These are phyloP conservation scores for Dryas octopetala DNA, from an alignment of 306 rosid genomes.

Conservation along the genomic window DNA sequence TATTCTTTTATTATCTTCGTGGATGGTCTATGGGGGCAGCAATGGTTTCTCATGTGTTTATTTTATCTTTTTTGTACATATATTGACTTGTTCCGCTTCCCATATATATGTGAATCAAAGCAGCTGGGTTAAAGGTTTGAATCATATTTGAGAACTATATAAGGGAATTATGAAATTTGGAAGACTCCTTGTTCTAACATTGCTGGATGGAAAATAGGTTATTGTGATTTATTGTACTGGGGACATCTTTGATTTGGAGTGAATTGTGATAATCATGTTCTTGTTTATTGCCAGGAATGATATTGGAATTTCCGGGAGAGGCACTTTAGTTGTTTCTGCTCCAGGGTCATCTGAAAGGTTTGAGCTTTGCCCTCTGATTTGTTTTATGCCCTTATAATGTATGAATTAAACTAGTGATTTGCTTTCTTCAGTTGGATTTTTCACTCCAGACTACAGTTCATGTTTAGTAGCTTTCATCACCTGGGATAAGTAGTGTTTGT, in stretches of 20 bases:
- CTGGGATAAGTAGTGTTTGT: not conserved
- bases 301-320: slow-evolving; percentile 59
- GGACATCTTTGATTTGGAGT: slow-evolving; percentile 11
- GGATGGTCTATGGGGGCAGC: not conserved
- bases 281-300: slow-evolving; percentile 51
- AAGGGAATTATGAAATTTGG: not conserved
- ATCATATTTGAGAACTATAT: not conserved
- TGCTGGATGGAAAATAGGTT: not conserved
- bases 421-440: slow-evolving; percentile 3
- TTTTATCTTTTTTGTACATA: not conserved
- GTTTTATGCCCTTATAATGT: slow-evolving; percentile 2
- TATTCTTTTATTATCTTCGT: not conserved
- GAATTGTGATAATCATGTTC: slow-evolving; percentile 25
- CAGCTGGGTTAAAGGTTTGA: not conserved
- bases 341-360: slow-evolving; percentile 89
- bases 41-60: not conserved
- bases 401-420: not conserved
- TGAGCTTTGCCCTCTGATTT: slow-evolving; percentile 19
- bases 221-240: not conserved
- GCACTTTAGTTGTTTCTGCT: slow-evolving; percentile 48
- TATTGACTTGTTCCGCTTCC: not conserved
- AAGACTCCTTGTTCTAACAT: not conserved
- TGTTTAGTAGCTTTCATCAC: not conserved
- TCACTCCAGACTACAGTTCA: not conserved
- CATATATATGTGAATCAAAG: not conserved